Evolutionary conservation across 1,284 basidiomycete species (phyloP).

Genomic region (Pterula multifida): DNA sequence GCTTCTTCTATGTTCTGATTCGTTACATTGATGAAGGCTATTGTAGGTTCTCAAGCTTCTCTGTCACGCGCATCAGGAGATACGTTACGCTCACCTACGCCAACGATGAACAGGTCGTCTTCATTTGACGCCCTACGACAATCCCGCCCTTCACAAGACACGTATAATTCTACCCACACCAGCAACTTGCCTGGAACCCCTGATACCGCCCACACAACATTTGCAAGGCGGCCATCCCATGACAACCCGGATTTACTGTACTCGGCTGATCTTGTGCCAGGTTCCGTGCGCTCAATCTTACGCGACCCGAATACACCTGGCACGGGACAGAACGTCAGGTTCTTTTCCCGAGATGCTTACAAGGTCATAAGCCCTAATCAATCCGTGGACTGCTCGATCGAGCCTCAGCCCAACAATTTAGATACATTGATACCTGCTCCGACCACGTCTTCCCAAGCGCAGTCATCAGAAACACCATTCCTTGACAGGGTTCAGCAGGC

Average conservation of each 20-base stretch:
- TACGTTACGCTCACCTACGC: constrained; percentile 13
- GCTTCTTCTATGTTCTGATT: constrained; percentile 7
- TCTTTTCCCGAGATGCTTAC: constrained; percentile 57
- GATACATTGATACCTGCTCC: constrained; percentile 11
- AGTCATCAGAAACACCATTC: constrained; percentile 12
- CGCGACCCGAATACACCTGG: constrained; percentile 60
- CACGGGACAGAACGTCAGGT: constrained; percentile 61
- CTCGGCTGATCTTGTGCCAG: constrained; percentile 19
- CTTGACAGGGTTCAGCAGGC: constrained; percentile 25
- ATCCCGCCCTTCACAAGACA: constrained; percentile 12
- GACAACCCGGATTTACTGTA: constrained; percentile 15
- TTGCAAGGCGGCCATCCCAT: constrained; percentile 5
- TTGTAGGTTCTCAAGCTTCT: constrained; percentile 34
- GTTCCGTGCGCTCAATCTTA: constrained; percentile 56
- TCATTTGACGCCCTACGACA: constrained; percentile 13
- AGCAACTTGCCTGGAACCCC: constrained; percentile 10
- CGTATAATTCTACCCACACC: constrained; percentile 12
- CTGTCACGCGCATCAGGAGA: constrained; percentile 25
- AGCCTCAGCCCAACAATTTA: constrained; percentile 4
- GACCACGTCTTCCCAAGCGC: constrained; percentile 8
- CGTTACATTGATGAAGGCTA: constrained; percentile 1
- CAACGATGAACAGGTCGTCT: constrained; percentile 14
- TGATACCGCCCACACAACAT: constrained; percentile 7
- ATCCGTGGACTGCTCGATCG: constrained; percentile 31
- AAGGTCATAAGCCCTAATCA: constrained; percentile 50